A percentile compares a stretch with the other conserved stretches of the same genome.
Conservation (phyloP, 164 flowering plant genomes). For the Magnolia officinalis region DNA sequence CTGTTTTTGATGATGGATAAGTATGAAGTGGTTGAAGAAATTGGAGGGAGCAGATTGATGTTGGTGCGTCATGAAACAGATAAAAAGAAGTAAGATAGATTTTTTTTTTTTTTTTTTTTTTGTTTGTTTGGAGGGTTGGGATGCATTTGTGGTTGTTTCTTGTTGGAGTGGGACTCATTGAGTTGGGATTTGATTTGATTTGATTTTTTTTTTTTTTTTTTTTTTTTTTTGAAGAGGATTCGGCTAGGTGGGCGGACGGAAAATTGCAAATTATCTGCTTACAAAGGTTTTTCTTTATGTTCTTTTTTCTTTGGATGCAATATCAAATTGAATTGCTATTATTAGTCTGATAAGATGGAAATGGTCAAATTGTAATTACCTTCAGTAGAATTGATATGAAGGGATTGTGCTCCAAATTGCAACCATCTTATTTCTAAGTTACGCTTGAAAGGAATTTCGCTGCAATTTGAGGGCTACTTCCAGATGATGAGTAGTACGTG, state of each 20-base stretch:
- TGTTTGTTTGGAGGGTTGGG: neutral
- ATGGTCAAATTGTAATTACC: too few species aligned
- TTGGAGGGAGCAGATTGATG: neutral
- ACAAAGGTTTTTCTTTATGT: conserved; percentile 12
- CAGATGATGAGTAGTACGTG: neutral
- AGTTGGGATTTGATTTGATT: neutral
- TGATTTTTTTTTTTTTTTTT: neutral
- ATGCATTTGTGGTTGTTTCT: neutral
- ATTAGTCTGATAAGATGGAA: neutral
- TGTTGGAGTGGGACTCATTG: neutral
- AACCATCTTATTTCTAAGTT: too few species aligned
- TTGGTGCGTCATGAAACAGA: conserved; percentile 9
- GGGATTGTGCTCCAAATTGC: too few species aligned
- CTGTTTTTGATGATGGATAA: neutral
- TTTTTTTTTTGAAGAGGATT: conserved; percentile 29
- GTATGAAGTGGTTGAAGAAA: conserved; percentile 4
- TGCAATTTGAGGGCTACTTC: too few species aligned
- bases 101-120: neutral
- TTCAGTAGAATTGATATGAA: too few species aligned
- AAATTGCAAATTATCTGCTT: conserved; percentile 20
- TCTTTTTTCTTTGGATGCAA: neutral
- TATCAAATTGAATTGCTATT: neutral
- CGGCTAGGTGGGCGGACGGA: conserved; percentile 25
- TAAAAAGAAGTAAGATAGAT: conserved; percentile 7
- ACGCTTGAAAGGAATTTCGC: too few species aligned